Conservation (phyloP, 305 asterid genomes). For the Withania somnifera region DNA sequence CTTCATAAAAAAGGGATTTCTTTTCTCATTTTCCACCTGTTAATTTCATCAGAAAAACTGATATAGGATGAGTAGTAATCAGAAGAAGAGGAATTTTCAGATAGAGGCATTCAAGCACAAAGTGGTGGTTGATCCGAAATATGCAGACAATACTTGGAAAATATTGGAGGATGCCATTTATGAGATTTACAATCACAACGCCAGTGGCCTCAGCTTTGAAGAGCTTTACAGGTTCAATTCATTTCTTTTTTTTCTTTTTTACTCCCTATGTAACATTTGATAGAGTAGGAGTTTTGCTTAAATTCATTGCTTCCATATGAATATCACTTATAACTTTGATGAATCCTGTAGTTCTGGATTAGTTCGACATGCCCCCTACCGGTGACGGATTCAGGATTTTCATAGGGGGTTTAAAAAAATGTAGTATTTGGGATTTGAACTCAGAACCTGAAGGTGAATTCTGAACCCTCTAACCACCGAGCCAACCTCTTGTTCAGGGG, state of each 20-base stretch:
- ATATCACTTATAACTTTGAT: neutral
- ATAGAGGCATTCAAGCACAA: constrained; percentile 77
- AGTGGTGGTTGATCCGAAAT: constrained; percentile 97
- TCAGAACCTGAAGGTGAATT: too few species aligned
- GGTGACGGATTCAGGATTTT: neutral
- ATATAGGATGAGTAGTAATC: constrained; percentile 43
- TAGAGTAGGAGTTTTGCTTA: neutral
- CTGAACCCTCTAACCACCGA: too few species aligned
- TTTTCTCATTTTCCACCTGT: neutral
- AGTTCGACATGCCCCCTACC: neutral
- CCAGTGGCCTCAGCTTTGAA: constrained; percentile 88
- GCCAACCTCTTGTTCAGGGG: too few species aligned
- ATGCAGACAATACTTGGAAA: constrained; percentile 84
- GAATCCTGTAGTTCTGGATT: neutral
- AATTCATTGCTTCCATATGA: neutral
- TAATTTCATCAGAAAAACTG: neutral
- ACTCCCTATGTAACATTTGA: neutral
- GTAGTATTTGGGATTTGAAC: too few species aligned
- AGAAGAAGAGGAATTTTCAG: constrained; percentile 66
- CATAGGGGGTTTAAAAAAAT: too few species aligned
- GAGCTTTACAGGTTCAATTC: constrained; percentile 62
- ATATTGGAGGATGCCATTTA: constrained; percentile 65
- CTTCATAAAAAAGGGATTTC: neutral
- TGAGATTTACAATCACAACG: constrained; percentile 81
- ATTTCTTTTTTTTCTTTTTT: neutral